These are phyloP conservation scores for Candolleomyces efflorescens DNA, from an alignment of 768 basidiomycete genomes.

Conservation along the genomic window DNA sequence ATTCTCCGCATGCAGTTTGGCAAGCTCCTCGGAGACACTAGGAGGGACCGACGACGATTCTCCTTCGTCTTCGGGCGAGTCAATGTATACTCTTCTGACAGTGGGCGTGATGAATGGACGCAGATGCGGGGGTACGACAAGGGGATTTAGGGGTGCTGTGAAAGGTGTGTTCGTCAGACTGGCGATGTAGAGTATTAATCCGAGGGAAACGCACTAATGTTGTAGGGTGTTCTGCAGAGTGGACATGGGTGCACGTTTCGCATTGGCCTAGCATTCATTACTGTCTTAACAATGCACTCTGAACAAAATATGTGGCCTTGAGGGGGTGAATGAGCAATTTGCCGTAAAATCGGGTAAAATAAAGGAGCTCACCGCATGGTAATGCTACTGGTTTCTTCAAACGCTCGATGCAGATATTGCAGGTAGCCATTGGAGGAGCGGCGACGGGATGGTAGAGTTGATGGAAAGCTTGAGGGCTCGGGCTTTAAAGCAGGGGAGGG, in stretches of 20 bases:
- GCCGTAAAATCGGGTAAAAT: not conserved
- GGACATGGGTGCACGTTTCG: slow-evolving; percentile 52
- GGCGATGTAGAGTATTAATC: not conserved
- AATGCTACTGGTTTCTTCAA: slow-evolving; percentile 52
- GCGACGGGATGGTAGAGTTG: not conserved
- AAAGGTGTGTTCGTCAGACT: too few relatives aligned
- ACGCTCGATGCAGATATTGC: slow-evolving; percentile 57
- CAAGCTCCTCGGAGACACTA: slow-evolving; percentile 28
- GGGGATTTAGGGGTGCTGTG: slow-evolving; percentile 44
- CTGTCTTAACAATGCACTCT: slow-evolving; percentile 48
- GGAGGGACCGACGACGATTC: not conserved
- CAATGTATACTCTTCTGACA: slow-evolving; percentile 53
- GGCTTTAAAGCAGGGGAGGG: slow-evolving; percentile 2
- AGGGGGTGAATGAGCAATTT: not conserved
- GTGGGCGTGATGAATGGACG: slow-evolving; percentile 54
- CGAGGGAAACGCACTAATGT: slow-evolving; percentile 40
- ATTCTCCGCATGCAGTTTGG: slow-evolving; percentile 41
- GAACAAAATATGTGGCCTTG: slow-evolving; percentile 63
- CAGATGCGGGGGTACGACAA: slow-evolving; percentile 51
- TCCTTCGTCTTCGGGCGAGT: slow-evolving; percentile 20
- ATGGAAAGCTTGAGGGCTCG: slow-evolving; percentile 2
- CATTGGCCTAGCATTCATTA: slow-evolving; percentile 44
- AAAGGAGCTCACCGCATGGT: slow-evolving; percentile 52
- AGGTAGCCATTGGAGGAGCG: slow-evolving; percentile 38
- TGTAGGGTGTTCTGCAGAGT: slow-evolving; percentile 51